Base-by-base conservation (phyloP, 208 protist genomes). In the Crithidia mellificae region DNA sequence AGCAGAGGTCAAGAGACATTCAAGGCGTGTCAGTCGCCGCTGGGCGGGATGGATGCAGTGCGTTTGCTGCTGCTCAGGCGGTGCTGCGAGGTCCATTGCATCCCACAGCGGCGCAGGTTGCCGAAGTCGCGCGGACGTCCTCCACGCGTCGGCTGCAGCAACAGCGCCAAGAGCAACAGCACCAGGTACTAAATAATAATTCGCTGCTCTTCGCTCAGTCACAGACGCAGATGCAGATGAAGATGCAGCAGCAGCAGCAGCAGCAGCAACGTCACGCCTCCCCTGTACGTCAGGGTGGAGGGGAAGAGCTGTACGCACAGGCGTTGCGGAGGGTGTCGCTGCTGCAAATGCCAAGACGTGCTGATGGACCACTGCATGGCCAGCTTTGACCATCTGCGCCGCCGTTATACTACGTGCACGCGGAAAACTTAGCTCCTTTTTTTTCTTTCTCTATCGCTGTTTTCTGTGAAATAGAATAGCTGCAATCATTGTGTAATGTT, bases 81-180 rank as follows among this genome's bases (percentile, higher is more conserved):
- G n/a, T 14, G 3, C 27, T 76, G 54, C 62, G 56, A 22, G 58
- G 61, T 15, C 70, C 70, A 6, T 50, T 76, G 32, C 70, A 76
- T 50, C 70, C 70, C 27, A 61, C 59, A 5, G 43, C 63, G 1
- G 44, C 62, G 8, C 63, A 70, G 22, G 70, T 76, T 38, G 55
- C 70, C 2, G 56, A 76, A 27, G 56, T 61, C 29, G 63, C 62
- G 12, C 63, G 63, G 2, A 52, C 44, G 5, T 70, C 70, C 17
- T 76, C 70, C 20, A 76, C 63, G 27, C 63, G 56, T 19, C 46
- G 41, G 25, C 43, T 68, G 29, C 20, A 55, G 5, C 32, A 41
- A 46, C 29, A 38, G 15, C 57, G 53, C 43, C 57, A 15, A n/a
- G 17, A n/a, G n/a, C 34, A 27, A 6, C n/a, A 32, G 8, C n/a